phyloP scores from a whole-genome alignment of 495 filamentous ascomycete genomes.

The Hypoxylon fuscum region DNA sequence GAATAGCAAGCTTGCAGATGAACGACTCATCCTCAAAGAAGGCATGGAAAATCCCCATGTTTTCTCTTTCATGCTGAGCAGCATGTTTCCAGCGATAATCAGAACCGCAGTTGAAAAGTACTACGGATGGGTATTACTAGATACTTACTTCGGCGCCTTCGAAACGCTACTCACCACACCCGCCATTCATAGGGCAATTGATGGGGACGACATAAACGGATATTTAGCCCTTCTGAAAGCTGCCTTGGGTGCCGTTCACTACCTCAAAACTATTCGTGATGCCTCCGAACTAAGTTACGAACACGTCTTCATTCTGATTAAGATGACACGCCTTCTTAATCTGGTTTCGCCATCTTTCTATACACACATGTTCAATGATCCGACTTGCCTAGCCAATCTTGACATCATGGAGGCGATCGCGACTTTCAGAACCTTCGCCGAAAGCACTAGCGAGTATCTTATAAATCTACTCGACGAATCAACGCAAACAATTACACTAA shows the following conservation, averaged over 20 bases:
- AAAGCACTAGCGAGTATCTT: slow-evolving; percentile 25
- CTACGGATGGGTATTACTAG: slow-evolving; percentile 49
- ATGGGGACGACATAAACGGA: slow-evolving; percentile 34
- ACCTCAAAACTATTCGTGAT: slow-evolving; percentile 17
- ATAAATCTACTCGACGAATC: slow-evolving; percentile 13
- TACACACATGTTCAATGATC: slow-evolving; percentile 40
- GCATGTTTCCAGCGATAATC: slow-evolving; percentile 56
- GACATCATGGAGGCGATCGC: slow-evolving; percentile 20
- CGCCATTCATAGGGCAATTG: slow-evolving; percentile 43
- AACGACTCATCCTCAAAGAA: slow-evolving; percentile 49
- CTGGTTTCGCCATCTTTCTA: slow-evolving; percentile 37
- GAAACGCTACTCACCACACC: slow-evolving; percentile 28
- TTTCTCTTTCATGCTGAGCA: slow-evolving; percentile 51
- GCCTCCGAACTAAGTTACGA: slow-evolving; percentile 10
- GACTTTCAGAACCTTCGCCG: slow-evolving; percentile 33
- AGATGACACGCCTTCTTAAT: slow-evolving; percentile 34
- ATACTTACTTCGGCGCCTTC: slow-evolving; percentile 51
- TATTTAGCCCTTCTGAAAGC: slow-evolving; percentile 29
- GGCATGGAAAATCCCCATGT: slow-evolving; percentile 53
- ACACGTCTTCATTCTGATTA: slow-evolving; percentile 27
- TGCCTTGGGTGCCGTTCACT: slow-evolving; percentile 19
- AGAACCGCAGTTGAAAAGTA: slow-evolving; percentile 27
- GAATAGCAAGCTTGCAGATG: slow-evolving; percentile 50
- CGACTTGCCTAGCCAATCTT: slow-evolving; percentile 18
- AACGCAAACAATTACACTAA: background rate